Evolutionary conservation across 495 filamentous ascomycete species (phyloP), one percentile per base, ranked within the genome.

Genomic region (Aspergillus haitiensis): DNA sequence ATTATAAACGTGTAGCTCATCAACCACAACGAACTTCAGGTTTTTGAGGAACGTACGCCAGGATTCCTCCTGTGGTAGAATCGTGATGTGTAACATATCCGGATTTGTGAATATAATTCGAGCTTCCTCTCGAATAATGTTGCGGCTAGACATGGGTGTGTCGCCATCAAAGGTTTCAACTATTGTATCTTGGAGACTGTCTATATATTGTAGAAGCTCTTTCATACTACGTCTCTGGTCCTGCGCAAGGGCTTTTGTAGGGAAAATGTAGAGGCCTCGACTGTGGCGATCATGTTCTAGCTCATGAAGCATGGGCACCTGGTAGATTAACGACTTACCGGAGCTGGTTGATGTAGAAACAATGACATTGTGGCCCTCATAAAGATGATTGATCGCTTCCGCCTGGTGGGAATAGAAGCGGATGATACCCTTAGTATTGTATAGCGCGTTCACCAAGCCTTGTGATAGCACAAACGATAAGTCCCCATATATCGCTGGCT

Each of bases 101-200:
- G 94, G 94, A 64, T 99, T 99, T 7, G 94, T 99, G 70, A 99
- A 97, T 57, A 99, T 93, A 60, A 99, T 90, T 10, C 91, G 80
- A 8, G 88, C 95, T 67, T 96, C 88, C 47, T 98, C 93, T 10
- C 93, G 84, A 57, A 99, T 90, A 48, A 78, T 63, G 59, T 89
- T 90, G 47, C 94, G 80, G 42, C 89, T 88, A 9, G 74, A 68
- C 86, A 93, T 90, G 1, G 89, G 85, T 2, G 95, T 98, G 71
- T 99, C 94, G 8, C 94, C 94, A 70, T 99, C 94, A 59, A 96
- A 98, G 0, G 93, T 97, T 63, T 98, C 95, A 9, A 96, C 91
- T 11, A 93, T 72, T 6, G 86, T 75, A 55, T 88, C 78, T 63
- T 91, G 83, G n/a, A 97, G 70, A 0, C 84, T 85, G 9, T 84